These are phyloP conservation scores for Suillus fuscotomentosus DNA, from an alignment of 768 basidiomycete genomes.

Conservation along the genomic window DNA sequence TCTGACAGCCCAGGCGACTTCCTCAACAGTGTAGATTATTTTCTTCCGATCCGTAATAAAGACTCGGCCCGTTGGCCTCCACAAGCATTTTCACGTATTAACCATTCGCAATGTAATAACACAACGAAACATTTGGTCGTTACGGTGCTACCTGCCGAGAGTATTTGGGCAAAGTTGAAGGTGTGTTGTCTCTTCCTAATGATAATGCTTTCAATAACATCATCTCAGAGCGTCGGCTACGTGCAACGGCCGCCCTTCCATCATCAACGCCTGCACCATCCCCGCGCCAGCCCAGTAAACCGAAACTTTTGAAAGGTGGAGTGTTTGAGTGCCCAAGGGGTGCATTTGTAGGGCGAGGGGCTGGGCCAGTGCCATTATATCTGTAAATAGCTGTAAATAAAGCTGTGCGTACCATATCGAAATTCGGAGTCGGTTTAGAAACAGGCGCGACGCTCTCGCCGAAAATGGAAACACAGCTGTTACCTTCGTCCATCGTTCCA, in stretches of 20 bases:
- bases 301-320: constrained; percentile 12
- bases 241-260: constrained; percentile 54
- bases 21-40: constrained; percentile 74
- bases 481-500: no score
- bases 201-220: constrained; percentile 62
- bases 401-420: no score
- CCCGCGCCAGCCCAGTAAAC: constrained; percentile 35
- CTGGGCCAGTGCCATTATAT: no score
- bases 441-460: no score
- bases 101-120: constrained; percentile 68
- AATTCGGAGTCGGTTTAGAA: no score
- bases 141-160: constrained; percentile 49
- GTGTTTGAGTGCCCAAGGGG: no score
- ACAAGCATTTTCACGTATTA: constrained; percentile 80
- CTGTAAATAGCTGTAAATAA: no score
- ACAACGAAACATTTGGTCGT: constrained; percentile 61
- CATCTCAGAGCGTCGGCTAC: constrained; percentile 60
- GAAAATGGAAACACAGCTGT: no score
- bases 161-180: constrained; percentile 74
- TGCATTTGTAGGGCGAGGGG: no score
- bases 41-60: constrained; percentile 84
- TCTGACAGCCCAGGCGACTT: constrained; percentile 35
- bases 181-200: constrained; percentile 59
- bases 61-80: constrained; percentile 78
- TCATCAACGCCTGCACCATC: constrained; percentile 59